These are phyloP conservation scores for Daldinia vernicosa DNA, from an alignment of 495 filamentous ascomycete genomes.

Conservation along the genomic window DNA sequence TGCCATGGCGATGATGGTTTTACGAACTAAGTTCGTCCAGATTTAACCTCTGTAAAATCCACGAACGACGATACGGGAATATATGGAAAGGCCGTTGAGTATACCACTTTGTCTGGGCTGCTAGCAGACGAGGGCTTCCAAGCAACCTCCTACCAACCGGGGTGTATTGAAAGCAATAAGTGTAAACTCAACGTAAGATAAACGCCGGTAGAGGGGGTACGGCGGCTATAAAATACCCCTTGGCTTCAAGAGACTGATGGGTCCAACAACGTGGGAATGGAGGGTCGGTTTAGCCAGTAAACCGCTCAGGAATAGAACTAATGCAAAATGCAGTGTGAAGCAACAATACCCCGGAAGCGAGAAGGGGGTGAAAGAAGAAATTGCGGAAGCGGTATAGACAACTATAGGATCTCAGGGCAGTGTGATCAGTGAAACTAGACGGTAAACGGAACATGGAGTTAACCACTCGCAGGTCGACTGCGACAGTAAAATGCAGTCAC, in stretches of 20 bases:
- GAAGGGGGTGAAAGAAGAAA: constrained; percentile 40
- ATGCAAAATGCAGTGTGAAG: constrained; percentile 40
- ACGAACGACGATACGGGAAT: constrained; percentile 10
- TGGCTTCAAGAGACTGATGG: constrained; percentile 21
- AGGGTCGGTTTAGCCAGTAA: constrained; percentile 17
- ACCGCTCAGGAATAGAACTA: constrained; percentile 38
- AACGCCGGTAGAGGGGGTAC: constrained; percentile 29
- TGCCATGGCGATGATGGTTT: constrained; percentile 31
- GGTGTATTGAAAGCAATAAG: constrained; percentile 23
- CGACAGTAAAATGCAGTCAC: constrained; percentile 36
- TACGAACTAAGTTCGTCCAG: background rate
- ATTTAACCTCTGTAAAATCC: constrained; percentile 3
- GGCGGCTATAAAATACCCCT: constrained; percentile 41
- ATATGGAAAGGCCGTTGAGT: constrained; percentile 24
- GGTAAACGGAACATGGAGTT: constrained; percentile 19
- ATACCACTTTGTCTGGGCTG: constrained; percentile 22
- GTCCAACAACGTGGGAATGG: constrained; percentile 15
- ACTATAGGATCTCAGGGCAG: constrained; percentile 22
- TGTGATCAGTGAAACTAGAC: constrained; percentile 49
- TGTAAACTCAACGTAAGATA: constrained; percentile 12
- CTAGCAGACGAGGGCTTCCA: constrained; percentile 32
- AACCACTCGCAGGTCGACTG: constrained; percentile 28
- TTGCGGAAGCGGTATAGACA: constrained; percentile 41
- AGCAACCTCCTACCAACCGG: constrained; percentile 30
- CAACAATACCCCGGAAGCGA: constrained; percentile 34